These are phyloP conservation scores for Volutella citrinella DNA, from an alignment of 2,329 filamentous ascomycete species.

Conservation along the genomic window DNA sequence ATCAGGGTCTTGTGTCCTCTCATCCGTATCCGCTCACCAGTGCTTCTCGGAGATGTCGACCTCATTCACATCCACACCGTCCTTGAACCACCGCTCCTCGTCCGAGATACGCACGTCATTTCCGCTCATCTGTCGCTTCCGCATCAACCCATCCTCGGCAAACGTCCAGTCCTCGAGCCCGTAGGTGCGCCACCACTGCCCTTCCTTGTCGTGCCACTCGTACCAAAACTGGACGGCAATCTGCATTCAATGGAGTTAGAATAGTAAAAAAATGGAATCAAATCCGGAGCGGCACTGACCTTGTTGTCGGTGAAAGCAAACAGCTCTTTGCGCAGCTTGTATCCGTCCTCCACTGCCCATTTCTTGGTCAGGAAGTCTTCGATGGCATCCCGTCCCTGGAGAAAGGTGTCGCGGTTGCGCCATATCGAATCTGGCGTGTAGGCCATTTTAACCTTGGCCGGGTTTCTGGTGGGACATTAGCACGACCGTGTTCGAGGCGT, in stretches of 20 bases:
- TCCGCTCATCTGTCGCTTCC: constrained; percentile 73
- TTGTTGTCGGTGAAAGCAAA: constrained; percentile 73
- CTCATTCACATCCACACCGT: constrained; percentile 65
- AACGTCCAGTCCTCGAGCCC: constrained; percentile 82
- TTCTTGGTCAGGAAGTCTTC: constrained; percentile 67
- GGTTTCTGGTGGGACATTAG: constrained; percentile 48
- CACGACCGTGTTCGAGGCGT: too few species aligned
- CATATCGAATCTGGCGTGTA: constrained; percentile 78
- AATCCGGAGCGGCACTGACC: constrained; percentile 25
- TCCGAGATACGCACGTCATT: constrained; percentile 66
- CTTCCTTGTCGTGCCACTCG: constrained; percentile 66
- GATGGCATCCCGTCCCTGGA: constrained; percentile 67
- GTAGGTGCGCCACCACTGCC: constrained; percentile 85
- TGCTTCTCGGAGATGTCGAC: constrained; percentile 66
- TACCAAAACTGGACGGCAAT: constrained; percentile 94
- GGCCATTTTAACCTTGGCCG: constrained; percentile 61
- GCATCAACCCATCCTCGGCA: constrained; percentile 65
- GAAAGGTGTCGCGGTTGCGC: constrained; percentile 72
- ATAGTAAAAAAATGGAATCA: neutral
- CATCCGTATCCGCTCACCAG: too few species aligned
- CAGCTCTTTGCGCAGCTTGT: constrained; percentile 77
- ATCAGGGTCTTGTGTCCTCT: too few species aligned
- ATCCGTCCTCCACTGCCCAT: constrained; percentile 70
- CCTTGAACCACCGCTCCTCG: constrained; percentile 65
- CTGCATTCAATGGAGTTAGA: constrained; percentile 23